Percentiles rank a stretch among this genome's conserved stretches.
phyloP scores from a whole-genome alignment of 345 rosid genomes.

The Mangifera indica region DNA sequence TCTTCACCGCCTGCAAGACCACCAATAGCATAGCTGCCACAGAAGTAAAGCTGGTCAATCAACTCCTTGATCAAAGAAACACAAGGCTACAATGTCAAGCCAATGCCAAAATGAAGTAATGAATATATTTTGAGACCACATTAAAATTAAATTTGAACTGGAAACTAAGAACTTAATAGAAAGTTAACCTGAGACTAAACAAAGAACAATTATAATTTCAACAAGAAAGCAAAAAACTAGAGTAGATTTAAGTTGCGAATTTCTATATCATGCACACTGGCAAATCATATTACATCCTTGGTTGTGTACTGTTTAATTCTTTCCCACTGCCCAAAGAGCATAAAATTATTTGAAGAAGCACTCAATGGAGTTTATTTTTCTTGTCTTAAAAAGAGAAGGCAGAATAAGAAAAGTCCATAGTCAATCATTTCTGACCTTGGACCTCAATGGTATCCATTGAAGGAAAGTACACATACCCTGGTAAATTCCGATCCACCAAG shows the following conservation, averaged over 20 bases:
- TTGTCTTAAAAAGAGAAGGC: background rate
- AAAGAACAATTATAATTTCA: background rate
- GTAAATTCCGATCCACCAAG: slow-evolving; percentile 69
- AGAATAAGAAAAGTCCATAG: background rate
- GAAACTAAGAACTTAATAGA: background rate
- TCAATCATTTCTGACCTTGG: background rate
- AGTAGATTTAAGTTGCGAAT: background rate
- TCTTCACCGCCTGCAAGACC: slow-evolving; percentile 93
- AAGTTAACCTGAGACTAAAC: background rate
- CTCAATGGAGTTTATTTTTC: background rate
- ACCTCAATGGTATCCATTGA: slow-evolving; percentile 1
- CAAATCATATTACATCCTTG: background rate
- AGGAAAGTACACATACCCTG: slow-evolving; percentile 52
- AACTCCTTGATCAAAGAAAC: slow-evolving; percentile 15
- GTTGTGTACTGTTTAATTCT: background rate
- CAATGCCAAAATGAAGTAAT: background rate
- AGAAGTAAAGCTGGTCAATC: slow-evolving; percentile 32
- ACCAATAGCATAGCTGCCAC: slow-evolving; percentile 82
- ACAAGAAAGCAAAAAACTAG: background rate
- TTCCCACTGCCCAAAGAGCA: background rate
- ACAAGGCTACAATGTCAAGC: slow-evolving; percentile 1
- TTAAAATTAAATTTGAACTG: background rate
- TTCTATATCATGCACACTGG: background rate
- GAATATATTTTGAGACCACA: background rate
- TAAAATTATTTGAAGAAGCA: background rate